Conservation (phyloP, 805 yeast genomes). For the Sungouiella blattae region DNA sequence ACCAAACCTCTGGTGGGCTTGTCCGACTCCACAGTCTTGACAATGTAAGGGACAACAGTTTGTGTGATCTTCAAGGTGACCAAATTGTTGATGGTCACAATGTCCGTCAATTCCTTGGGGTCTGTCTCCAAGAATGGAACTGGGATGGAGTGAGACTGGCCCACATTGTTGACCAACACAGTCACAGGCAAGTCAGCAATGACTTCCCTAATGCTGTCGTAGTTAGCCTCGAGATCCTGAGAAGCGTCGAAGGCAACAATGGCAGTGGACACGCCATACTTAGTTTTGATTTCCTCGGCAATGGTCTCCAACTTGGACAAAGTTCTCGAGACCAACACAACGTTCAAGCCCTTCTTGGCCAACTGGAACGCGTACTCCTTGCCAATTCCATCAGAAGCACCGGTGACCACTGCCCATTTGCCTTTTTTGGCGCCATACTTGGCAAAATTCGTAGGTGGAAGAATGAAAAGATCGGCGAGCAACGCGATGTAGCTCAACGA, state of each 20-base stretch:
- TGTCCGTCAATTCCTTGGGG: slow-evolving; percentile 68
- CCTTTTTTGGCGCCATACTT: slow-evolving; percentile 75
- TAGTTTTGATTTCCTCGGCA: slow-evolving; percentile 57
- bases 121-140: slow-evolving; percentile 85
- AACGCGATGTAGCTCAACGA: slow-evolving; percentile 50
- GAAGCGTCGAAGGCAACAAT: slow-evolving; percentile 78
- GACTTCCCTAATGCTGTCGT: slow-evolving; percentile 45
- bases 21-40: slow-evolving; percentile 44
- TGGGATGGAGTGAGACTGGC: slow-evolving; percentile 91
- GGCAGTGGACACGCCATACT: slow-evolving; percentile 59
- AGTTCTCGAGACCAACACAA: slow-evolving; percentile 83
- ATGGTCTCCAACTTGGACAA: slow-evolving; percentile 66
- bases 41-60: slow-evolving; percentile 68
- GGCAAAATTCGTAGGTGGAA: slow-evolving; percentile 56
- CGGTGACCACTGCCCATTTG: slow-evolving; percentile 93
- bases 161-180: slow-evolving; percentile 86
- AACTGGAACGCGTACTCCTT: slow-evolving; percentile 85
- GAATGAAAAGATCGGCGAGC: slow-evolving; percentile 57
- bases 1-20: slow-evolving; percentile 63
- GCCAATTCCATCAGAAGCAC: slow-evolving; percentile 97
- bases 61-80: slow-evolving; percentile 85
- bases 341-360: slow-evolving; percentile 79
- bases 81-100: slow-evolving; percentile 79
- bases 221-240: slow-evolving; percentile 55
- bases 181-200: slow-evolving; percentile 58